Conservation (phyloP, 306 rosid genomes). For the Argentina anserina region DNA sequence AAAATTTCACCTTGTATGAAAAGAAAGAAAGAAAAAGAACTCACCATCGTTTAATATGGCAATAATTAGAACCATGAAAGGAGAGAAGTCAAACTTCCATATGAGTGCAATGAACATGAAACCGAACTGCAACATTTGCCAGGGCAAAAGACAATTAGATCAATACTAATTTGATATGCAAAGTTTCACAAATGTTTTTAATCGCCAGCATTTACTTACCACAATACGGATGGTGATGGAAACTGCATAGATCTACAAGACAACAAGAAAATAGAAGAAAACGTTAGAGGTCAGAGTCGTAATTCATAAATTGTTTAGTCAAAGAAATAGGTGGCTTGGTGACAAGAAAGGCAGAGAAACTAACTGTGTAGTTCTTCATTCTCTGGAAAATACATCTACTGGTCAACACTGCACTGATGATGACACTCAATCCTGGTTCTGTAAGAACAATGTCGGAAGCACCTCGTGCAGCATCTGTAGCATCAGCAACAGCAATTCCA, state of each 20-base stretch:
- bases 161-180: background rate
- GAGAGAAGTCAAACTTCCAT: constrained; percentile 96
- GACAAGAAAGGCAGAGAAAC: constrained; percentile 24
- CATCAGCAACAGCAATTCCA: constrained; percentile 98
- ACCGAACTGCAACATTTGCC: constrained; percentile 67
- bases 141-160: constrained; percentile 18
- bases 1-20: background rate
- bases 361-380: constrained; percentile 96
- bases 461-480: constrained; percentile 96
- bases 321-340: background rate
- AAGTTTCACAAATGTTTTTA: background rate
- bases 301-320: constrained; percentile 5
- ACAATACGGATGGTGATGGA: constrained; percentile 99
- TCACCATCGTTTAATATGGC: constrained; percentile 96
- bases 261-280: constrained; percentile 6
- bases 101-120: constrained; percentile 91
- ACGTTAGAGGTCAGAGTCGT: background rate
- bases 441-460: constrained; percentile 97
- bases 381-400: constrained; percentile 96
- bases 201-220: constrained; percentile 47
- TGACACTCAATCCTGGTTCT: constrained; percentile 97
- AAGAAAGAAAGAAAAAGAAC: background rate
- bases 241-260: constrained; percentile 88
- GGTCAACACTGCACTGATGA: constrained; percentile 93
- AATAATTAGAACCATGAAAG: constrained; percentile 97